Evolutionary conservation across 208 protist species (phyloP).

Genomic region (Trypanosoma avium): DNA sequence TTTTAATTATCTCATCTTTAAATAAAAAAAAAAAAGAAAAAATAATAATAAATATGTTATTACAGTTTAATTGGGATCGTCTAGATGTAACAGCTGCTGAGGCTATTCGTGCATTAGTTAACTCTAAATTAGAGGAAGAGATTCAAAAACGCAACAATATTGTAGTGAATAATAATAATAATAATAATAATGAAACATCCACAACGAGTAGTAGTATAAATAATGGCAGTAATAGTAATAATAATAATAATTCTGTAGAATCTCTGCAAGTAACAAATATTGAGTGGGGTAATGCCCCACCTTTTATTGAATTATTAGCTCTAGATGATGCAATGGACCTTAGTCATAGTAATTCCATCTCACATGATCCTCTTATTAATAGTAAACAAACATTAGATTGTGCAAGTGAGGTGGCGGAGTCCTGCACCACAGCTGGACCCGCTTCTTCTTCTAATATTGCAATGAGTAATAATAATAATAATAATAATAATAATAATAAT

Average conservation of each 20-base stretch:
- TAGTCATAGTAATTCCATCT: neutral
- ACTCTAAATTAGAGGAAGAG: constrained; percentile 38
- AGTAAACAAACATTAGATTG: no score
- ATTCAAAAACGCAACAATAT: constrained; percentile 11
- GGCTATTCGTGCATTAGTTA: constrained; percentile 60
- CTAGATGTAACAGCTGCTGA: constrained; percentile 73
- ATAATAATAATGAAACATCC: neutral
- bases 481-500: no score
- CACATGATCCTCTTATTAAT: constrained; percentile 4
- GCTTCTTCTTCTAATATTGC: no score
- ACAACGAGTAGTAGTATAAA: neutral
- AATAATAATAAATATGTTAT: constrained; percentile 13
- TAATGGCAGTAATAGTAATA: neutral
- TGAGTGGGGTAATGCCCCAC: constrained; percentile 71
- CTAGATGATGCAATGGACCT: constrained; percentile 59
- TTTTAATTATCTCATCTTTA: neutral
- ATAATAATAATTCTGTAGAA: constrained; percentile 22
- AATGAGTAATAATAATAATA: no score
- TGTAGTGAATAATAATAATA: neutral
- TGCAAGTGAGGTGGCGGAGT: no score
- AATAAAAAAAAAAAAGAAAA: neutral
- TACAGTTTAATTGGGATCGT: constrained; percentile 68
- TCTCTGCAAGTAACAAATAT: constrained; percentile 53
- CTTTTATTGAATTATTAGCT: constrained; percentile 66
- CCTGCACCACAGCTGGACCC: no score